Evolutionary conservation across 1,284 basidiomycete genomes (phyloP).

Genomic region (Leccinum angustisporum): DNA sequence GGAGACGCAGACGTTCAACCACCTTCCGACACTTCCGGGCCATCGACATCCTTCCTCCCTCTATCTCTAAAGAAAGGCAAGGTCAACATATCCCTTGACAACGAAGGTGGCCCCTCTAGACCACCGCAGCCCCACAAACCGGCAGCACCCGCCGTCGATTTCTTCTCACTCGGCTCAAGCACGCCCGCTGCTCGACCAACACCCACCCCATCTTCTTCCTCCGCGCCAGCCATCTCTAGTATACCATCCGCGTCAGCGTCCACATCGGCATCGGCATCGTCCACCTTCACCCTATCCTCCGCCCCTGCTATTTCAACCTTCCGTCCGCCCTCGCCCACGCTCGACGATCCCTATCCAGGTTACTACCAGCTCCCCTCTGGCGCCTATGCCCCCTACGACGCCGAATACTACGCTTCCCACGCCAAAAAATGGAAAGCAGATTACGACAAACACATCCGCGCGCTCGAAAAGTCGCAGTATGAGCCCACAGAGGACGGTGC

Average conservation of each 20-base stretch:
- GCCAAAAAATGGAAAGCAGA: slow-evolving; percentile 69
- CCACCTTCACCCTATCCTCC: slow-evolving; percentile 47
- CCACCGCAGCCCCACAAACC: slow-evolving; percentile 20
- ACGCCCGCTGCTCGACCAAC: slow-evolving; percentile 16
- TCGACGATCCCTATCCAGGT: slow-evolving; percentile 79
- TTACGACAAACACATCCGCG: slow-evolving; percentile 68
- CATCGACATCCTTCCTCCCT: slow-evolving; percentile 51
- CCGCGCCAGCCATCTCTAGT: slow-evolving; percentile 4
- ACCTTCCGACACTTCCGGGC: background rate
- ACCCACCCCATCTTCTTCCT: slow-evolving; percentile 8
- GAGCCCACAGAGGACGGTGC: slow-evolving; percentile 18
- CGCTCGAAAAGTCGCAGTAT: slow-evolving; percentile 55
- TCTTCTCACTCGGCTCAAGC: slow-evolving; percentile 59
- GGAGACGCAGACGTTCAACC: slow-evolving; percentile 12
- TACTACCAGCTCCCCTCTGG: slow-evolving; percentile 86
- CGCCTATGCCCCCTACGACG: slow-evolving; percentile 76
- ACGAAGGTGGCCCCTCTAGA: slow-evolving; percentile 36
- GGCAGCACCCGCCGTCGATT: slow-evolving; percentile 53
- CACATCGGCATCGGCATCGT: background rate
- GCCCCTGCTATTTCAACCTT: slow-evolving; percentile 72
- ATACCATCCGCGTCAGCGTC: slow-evolving; percentile 5
- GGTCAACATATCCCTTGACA: slow-evolving; percentile 61
- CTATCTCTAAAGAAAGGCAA: slow-evolving; percentile 57
- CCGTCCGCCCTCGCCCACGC: slow-evolving; percentile 72
- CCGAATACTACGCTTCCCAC: slow-evolving; percentile 73